Conservation (phyloP, 305 asterid species). For the Lippia alba region DNA sequence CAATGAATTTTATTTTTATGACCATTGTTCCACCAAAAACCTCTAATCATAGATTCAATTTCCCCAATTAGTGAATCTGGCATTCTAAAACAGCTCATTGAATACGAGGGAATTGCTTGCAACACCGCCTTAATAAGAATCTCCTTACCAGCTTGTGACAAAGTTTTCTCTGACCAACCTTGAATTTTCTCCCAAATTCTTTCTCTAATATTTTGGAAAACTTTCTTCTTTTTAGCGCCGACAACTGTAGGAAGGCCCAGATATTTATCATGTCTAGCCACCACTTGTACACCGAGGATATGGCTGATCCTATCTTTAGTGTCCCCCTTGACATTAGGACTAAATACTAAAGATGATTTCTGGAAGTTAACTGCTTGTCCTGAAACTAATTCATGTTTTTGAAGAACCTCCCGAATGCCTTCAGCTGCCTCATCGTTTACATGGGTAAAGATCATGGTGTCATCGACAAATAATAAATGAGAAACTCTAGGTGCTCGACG, state of each 20-base stretch:
- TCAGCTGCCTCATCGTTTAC: neutral
- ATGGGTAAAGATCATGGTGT: neutral
- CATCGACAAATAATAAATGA: neutral
- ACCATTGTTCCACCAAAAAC: neutral
- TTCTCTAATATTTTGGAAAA: too few species aligned
- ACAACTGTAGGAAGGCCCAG: too few species aligned
- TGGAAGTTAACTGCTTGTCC: neutral
- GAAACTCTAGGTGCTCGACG: too few species aligned
- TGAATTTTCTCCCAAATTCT: too few species aligned
- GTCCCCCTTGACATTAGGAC: neutral
- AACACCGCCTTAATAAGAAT: too few species aligned
- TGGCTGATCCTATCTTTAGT: too few species aligned
- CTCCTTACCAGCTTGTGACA: too few species aligned
- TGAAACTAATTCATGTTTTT: neutral
- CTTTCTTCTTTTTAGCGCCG: too few species aligned
- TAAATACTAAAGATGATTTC: neutral
- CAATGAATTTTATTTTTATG: neutral
- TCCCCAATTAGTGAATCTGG: neutral
- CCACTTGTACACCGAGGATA: neutral
- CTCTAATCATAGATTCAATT: neutral
- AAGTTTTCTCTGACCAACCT: too few species aligned
- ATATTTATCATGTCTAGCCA: neutral
- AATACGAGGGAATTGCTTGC: neutral
- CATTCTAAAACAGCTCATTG: neutral
- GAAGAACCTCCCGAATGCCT: neutral